phyloP scores from a whole-genome alignment of 352 stramenopile genomes.

The Globisporangium iwayamae region DNA sequence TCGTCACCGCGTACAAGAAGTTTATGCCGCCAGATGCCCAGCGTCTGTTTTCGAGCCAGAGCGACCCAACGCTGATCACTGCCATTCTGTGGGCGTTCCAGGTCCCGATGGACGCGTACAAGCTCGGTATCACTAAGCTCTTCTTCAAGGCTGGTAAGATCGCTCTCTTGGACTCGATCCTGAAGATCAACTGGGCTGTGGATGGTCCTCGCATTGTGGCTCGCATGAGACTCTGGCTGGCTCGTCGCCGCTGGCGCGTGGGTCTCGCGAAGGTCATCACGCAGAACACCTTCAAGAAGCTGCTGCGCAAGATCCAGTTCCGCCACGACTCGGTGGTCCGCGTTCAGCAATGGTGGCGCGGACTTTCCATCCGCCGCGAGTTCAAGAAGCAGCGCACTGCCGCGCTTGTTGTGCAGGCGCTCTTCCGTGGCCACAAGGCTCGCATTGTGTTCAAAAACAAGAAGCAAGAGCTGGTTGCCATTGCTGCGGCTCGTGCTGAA shows the following conservation, averaged over 20 bases:
- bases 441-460: conserved; percentile 76
- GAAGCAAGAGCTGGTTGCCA: conserved; percentile 81
- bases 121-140: conserved; percentile 72
- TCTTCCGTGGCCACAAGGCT: conserved; percentile 78
- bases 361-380: conserved; percentile 58
- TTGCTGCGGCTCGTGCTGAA: conserved; percentile 67
- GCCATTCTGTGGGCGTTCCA: conserved; percentile 86
- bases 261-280: conserved; percentile 63
- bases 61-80: conserved; percentile 66
- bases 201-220: conserved; percentile 57
- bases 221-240: conserved; percentile 69
- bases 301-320: conserved; percentile 63
- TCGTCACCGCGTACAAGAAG: conserved; percentile 67
- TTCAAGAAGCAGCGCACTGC: conserved; percentile 82
- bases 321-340: conserved; percentile 52
- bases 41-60: conserved; percentile 69
- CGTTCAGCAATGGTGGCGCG: conserved; percentile 87
- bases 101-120: conserved; percentile 74
- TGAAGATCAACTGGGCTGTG: conserved; percentile 71
- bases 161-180: conserved; percentile 61
- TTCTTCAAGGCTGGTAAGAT: conserved; percentile 83
- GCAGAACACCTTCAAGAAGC: conserved; percentile 46
- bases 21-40: conserved; percentile 65
- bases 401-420: conserved; percentile 65
- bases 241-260: conserved; percentile 67